A percentile compares a stretch with the other conserved stretches of the same genome.
These are phyloP conservation scores for Oryza glaberrima DNA, from an alignment of 176 grass and related monocot genomes.

Conservation along the genomic window DNA sequence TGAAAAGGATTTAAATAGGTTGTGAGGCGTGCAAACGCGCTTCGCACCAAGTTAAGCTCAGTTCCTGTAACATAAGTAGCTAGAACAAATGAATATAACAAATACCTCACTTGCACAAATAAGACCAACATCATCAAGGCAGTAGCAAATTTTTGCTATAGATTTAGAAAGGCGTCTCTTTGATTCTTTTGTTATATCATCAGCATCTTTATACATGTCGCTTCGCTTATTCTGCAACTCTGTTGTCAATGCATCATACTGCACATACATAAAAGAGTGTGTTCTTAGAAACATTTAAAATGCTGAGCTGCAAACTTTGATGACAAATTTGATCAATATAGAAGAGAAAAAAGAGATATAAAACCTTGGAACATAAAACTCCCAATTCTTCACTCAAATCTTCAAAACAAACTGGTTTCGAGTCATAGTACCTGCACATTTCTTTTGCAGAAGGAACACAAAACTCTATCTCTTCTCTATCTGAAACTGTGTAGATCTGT, in stretches of 20 bases:
- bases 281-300: slow-evolving; percentile 17
- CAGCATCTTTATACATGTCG: slow-evolving; percentile 60
- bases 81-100: slow-evolving; percentile 33
- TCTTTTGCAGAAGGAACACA: slow-evolving; percentile 74
- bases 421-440: slow-evolving; percentile 72
- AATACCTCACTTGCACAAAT: slow-evolving; percentile 86
- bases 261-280: slow-evolving; percentile 23
- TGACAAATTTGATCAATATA: slow-evolving; percentile 19
- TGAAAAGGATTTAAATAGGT: neutral
- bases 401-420: slow-evolving; percentile 57
- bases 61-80: slow-evolving; percentile 1
- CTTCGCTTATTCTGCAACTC: slow-evolving; percentile 51
- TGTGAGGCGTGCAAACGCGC: neutral
- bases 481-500: slow-evolving; percentile 74
- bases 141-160: slow-evolving; percentile 69
- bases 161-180: slow-evolving; percentile 56
- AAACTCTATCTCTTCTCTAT: slow-evolving; percentile 76
- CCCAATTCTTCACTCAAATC: slow-evolving; percentile 57
- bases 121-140: slow-evolving; percentile 75
- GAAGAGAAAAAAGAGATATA: slow-evolving; percentile 29
- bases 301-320: neutral
- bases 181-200: slow-evolving; percentile 69
- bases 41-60: neutral
- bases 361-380: slow-evolving; percentile 54
- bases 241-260: slow-evolving; percentile 68